These are phyloP conservation scores for Albugo candida DNA, from an alignment of 352 stramenopile species.

Conservation along the genomic window DNA sequence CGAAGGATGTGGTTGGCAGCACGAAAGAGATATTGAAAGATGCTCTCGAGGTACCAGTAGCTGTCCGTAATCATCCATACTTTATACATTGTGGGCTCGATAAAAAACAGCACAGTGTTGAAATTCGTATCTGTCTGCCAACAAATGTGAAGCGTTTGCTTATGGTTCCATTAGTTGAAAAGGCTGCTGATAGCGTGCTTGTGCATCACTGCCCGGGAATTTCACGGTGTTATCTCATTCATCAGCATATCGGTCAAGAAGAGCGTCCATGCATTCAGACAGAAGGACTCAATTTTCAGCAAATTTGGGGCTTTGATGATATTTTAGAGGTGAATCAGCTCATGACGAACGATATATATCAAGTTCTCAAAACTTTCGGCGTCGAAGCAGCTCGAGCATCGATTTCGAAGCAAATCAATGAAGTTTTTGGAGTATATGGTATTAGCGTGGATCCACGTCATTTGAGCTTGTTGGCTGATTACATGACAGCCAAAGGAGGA, in stretches of 20 bases:
- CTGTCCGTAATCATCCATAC: slow-evolving; percentile 72
- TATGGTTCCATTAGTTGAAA: slow-evolving; percentile 80
- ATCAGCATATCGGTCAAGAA: slow-evolving; percentile 72
- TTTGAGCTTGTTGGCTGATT: slow-evolving; percentile 97
- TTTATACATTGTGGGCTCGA: slow-evolving; percentile 69
- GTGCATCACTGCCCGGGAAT: slow-evolving; percentile 79
- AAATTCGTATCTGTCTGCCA: slow-evolving; percentile 74
- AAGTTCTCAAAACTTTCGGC: slow-evolving; percentile 92
- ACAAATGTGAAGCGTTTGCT: slow-evolving; percentile 78
- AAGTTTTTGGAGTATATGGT: slow-evolving; percentile 98
- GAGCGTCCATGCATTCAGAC: slow-evolving; percentile 81
- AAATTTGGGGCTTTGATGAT: slow-evolving; percentile 89
- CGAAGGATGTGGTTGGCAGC: slow-evolving; percentile 20
- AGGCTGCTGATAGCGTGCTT: slow-evolving; percentile 63
- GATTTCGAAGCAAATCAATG: slow-evolving; percentile 97
- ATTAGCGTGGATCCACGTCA: slow-evolving; percentile 97
- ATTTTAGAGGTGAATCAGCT: slow-evolving; percentile 90
- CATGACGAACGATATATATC: slow-evolving; percentile 96
- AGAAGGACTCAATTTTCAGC: slow-evolving; percentile 96
- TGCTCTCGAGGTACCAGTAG: slow-evolving; percentile 40
- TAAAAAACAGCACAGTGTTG: slow-evolving; percentile 60
- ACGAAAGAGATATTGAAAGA: slow-evolving; percentile 17
- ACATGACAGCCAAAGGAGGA: slow-evolving; percentile 96
- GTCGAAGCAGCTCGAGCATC: slow-evolving; percentile 94
- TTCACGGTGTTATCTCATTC: slow-evolving; percentile 76